phyloP scores from a whole-genome alignment of 2,329 filamentous ascomycete genomes.

The Calycina herbarum region DNA sequence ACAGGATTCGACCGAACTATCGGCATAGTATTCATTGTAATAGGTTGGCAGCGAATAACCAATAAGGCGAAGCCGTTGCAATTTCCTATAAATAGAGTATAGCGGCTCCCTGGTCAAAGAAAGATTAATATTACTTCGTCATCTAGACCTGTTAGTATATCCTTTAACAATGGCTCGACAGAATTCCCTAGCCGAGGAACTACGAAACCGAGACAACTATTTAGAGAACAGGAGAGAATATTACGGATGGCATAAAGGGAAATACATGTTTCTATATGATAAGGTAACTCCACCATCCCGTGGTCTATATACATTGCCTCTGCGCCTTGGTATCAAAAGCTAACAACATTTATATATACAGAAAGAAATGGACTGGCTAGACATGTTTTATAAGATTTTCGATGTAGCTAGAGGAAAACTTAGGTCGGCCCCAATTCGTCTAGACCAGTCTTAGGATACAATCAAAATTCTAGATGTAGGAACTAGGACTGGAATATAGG shows the following conservation, averaged over 20 bases:
- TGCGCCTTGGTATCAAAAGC: neutral
- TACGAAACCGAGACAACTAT: constrained; percentile 44
- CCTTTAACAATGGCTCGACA: too few relatives aligned
- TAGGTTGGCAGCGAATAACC: too few relatives aligned
- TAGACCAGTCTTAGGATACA: constrained; percentile 28
- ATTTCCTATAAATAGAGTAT: too few relatives aligned
- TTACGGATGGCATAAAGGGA: constrained; percentile 64
- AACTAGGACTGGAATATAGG: constrained; percentile 87
- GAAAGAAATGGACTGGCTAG: constrained; percentile 74
- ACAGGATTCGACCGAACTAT: too few relatives aligned
- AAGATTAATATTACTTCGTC: too few relatives aligned
- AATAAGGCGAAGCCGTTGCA: too few relatives aligned
- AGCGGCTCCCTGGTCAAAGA: too few relatives aligned
- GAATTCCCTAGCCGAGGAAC: too few relatives aligned
- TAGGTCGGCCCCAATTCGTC: constrained; percentile 43
- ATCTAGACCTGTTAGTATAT: too few relatives aligned
- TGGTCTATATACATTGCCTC: neutral
- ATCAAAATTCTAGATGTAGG: constrained; percentile 65
- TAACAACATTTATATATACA: constrained; percentile 37
- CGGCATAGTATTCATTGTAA: too few relatives aligned
- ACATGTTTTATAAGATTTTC: constrained; percentile 80
- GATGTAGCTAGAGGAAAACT: constrained; percentile 57
- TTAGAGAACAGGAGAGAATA: constrained; percentile 69
- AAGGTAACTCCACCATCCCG: constrained; percentile 51
- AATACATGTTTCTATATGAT: constrained; percentile 78